Conservation (phyloP, 2,329 filamentous ascomycete genomes). For the Monilinia aucupariae region DNA sequence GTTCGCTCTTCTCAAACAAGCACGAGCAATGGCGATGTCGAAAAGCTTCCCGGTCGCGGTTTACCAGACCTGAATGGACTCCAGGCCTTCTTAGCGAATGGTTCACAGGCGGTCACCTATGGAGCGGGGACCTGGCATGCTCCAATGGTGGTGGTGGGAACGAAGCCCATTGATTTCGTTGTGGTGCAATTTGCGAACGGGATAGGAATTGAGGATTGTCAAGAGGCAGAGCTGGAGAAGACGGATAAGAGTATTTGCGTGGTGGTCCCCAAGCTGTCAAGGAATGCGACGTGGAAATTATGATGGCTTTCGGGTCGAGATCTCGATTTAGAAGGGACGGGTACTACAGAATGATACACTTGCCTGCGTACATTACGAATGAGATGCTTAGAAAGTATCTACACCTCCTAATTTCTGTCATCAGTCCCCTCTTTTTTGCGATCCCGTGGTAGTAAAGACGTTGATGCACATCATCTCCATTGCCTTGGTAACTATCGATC, state of each 20-base stretch:
- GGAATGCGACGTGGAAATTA: slow-evolving; percentile 18
- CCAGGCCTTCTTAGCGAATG: slow-evolving; percentile 72
- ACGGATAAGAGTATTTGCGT: slow-evolving; percentile 20
- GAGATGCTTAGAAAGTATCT: not conserved
- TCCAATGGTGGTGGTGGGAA: slow-evolving; percentile 84
- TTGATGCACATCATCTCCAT: slow-evolving; percentile 11
- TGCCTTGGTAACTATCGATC: slow-evolving; percentile 1
- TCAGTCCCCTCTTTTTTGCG: not conserved
- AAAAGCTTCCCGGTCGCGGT: slow-evolving; percentile 27
- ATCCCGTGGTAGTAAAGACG: slow-evolving; percentile 7
- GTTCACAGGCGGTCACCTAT: slow-evolving; percentile 83
- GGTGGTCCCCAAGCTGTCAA: slow-evolving; percentile 22
- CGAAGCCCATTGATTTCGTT: slow-evolving; percentile 70
- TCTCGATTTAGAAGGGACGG: not conserved
- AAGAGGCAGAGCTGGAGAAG: slow-evolving; percentile 54
- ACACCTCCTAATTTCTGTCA: not conserved
- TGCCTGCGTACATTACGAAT: not conserved
- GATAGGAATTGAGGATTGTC: slow-evolving; percentile 76
- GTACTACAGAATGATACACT: not conserved
- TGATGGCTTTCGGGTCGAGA: slow-evolving; percentile 1
- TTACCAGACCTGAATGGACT: slow-evolving; percentile 67
- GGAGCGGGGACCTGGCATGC: slow-evolving; percentile 89
- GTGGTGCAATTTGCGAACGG: slow-evolving; percentile 88
- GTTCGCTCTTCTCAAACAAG: slow-evolving; percentile 26
- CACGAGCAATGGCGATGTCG: slow-evolving; percentile 3